Conservation (phyloP, 1,284 basidiomycete species). For the Ceratobasidium sp. region DNA sequence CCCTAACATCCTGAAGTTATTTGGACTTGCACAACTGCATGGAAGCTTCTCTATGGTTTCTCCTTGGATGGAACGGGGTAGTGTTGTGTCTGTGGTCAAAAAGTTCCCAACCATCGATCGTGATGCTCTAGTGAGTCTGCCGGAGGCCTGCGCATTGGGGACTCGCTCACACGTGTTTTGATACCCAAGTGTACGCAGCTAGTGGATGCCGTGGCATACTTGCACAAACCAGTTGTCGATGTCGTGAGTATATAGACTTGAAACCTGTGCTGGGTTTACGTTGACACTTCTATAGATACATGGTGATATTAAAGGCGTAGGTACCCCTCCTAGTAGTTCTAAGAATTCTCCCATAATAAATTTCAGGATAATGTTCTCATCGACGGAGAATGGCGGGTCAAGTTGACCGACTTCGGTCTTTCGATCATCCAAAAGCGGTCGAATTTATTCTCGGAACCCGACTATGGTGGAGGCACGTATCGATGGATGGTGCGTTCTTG, state of each 20-base stretch:
- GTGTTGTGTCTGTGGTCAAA: neutral
- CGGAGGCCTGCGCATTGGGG: too few species aligned
- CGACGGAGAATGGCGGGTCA: neutral
- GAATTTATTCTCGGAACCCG: neutral
- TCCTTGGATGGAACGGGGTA: neutral
- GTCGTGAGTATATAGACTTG: too few species aligned
- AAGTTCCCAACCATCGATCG: neutral
- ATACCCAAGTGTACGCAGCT: too few species aligned
- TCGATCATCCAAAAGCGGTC: neutral
- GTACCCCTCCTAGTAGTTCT: neutral
- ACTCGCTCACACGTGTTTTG: too few species aligned
- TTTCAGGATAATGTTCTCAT: conserved; percentile 4
- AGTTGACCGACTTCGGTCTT: neutral
- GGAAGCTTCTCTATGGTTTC: neutral
- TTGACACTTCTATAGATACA: neutral
- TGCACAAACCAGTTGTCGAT: neutral
- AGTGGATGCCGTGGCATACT: too few species aligned
- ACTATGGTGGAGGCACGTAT: neutral
- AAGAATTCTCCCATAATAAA: neutral
- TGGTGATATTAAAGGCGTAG: conserved; percentile 27
- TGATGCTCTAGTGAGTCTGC: neutral
- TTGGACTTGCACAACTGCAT: neutral
- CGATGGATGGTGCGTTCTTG: neutral
- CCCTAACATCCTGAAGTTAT: neutral
- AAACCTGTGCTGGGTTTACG: too few species aligned